phyloP scores from a whole-genome alignment of 352 stramenopile species.

The Phytopythium vexans region DNA sequence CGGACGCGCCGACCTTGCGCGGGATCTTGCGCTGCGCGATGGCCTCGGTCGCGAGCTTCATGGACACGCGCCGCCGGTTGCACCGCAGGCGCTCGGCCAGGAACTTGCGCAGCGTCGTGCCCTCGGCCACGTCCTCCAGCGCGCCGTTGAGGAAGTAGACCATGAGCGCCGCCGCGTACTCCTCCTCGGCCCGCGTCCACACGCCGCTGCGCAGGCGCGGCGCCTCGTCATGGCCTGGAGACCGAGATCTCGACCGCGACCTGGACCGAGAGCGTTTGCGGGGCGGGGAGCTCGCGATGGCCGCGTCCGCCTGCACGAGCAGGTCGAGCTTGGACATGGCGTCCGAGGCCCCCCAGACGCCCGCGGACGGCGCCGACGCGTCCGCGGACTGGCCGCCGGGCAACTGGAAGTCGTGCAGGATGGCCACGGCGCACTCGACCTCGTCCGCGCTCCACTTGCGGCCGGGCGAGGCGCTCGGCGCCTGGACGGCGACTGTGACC shows the following conservation, averaged over 20 bases:
- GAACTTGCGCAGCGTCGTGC: conserved; percentile 68
- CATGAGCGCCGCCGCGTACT: conserved; percentile 60
- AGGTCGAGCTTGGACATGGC: conserved; percentile 54
- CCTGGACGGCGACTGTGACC: not conserved
- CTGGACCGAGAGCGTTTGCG: not conserved
- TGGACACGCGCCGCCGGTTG: conserved; percentile 61
- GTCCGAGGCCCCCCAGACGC: conserved; percentile 16
- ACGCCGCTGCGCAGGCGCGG: conserved; percentile 50
- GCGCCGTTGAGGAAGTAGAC: conserved; percentile 61
- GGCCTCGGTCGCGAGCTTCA: conserved; percentile 67
- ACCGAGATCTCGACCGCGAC: conserved; percentile 9
- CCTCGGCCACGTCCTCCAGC: conserved; percentile 37
- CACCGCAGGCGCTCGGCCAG: conserved; percentile 63
- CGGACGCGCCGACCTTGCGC: conserved; percentile 60
- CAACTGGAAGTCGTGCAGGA: conserved; percentile 62
- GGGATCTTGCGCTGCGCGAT: conserved; percentile 61
- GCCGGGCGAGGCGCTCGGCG: conserved; percentile 10
- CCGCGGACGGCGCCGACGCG: conserved; percentile 6
- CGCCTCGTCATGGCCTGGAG: conserved; percentile 7
- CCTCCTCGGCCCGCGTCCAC: conserved; percentile 62
- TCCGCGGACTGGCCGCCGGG: conserved; percentile 6
- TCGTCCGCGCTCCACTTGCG: conserved; percentile 45
- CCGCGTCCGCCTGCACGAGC: conserved; percentile 66
- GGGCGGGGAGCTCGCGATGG: conserved; percentile 29
- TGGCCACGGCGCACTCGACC: conserved; percentile 56